These are phyloP conservation scores for Heliamphora exappendiculata DNA, from an alignment of 148 eudicot genomes.

Conservation along the genomic window DNA sequence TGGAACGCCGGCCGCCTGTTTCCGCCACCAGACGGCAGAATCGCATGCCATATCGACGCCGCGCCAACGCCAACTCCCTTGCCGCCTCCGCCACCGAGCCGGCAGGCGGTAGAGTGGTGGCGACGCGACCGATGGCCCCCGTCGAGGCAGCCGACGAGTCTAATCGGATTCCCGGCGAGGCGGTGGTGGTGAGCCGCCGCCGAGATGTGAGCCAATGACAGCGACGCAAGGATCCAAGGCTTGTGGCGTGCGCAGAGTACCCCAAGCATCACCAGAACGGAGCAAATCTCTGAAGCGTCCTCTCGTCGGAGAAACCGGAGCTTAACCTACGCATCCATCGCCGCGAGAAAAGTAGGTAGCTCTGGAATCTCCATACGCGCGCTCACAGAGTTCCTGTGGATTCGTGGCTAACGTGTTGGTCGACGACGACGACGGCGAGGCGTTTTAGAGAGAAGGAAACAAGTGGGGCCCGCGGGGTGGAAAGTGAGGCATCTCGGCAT, in stretches of 20 bases:
- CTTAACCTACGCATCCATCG: constrained; percentile 7
- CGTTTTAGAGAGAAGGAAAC: not conserved
- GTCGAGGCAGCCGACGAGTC: constrained; percentile 1
- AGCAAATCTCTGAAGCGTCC: not conserved
- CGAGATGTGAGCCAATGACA: constrained; percentile 21
- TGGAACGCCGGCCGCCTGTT: constrained; percentile 31
- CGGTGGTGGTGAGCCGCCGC: constrained; percentile 17
- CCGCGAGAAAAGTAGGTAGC: not conserved
- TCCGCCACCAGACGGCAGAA: constrained; percentile 19
- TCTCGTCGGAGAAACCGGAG: not conserved
- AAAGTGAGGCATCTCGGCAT: not conserved
- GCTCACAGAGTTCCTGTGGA: not conserved
- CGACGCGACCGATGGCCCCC: constrained; percentile 5
- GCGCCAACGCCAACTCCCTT: not conserved
- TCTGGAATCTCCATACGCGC: not conserved
- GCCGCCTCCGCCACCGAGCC: not conserved
- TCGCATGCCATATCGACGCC: constrained; percentile 47
- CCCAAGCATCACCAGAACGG: constrained; percentile 53
- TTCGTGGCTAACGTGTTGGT: not conserved
- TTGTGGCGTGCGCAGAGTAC: constrained; percentile 55
- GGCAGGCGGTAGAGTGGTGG: constrained; percentile 12
- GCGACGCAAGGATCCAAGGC: constrained; percentile 41
- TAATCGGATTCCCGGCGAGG: not conserved
- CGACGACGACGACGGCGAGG: not conserved
- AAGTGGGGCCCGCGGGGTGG: not conserved